Conservation (phyloP, 345 rosid genomes). For the Syzygium aromaticum region DNA sequence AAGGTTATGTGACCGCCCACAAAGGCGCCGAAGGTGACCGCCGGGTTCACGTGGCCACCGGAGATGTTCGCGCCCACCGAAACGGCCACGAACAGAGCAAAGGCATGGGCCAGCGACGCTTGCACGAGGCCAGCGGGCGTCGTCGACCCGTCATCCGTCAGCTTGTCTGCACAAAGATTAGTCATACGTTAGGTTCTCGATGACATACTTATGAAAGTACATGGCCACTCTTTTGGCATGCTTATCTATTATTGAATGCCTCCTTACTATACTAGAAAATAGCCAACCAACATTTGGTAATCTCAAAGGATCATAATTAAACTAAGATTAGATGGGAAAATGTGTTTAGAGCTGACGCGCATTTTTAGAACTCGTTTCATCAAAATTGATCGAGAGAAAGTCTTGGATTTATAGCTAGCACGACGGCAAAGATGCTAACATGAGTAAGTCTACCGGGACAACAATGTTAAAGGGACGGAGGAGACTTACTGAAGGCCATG, state of each 20-base stretch:
- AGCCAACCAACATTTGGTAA: not conserved
- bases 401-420: not conserved
- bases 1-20: conserved; percentile 58
- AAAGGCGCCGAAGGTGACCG: conserved; percentile 65
- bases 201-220: not conserved
- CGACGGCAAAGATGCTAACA: not conserved
- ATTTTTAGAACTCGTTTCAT: not conserved
- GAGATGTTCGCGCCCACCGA: conserved; percentile 63
- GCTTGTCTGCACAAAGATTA: conserved; percentile 22
- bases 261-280: not conserved
- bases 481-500: conserved; percentile 44
- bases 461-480: not conserved
- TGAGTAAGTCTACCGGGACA: not conserved
- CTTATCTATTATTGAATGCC: not conserved
- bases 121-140: conserved; percentile 59
- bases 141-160: conserved; percentile 31
- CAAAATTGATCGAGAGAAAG: not conserved
- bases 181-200: not conserved
- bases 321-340: not conserved
- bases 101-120: conserved; percentile 47
- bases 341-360: not conserved
- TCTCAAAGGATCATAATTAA: not conserved
- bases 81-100: conserved; percentile 56
- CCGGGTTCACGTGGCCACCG: conserved; percentile 76
- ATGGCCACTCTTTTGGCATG: not conserved